Conservation (phyloP, 148 eudicot species). For the Rhododendron griersonianum region DNA sequence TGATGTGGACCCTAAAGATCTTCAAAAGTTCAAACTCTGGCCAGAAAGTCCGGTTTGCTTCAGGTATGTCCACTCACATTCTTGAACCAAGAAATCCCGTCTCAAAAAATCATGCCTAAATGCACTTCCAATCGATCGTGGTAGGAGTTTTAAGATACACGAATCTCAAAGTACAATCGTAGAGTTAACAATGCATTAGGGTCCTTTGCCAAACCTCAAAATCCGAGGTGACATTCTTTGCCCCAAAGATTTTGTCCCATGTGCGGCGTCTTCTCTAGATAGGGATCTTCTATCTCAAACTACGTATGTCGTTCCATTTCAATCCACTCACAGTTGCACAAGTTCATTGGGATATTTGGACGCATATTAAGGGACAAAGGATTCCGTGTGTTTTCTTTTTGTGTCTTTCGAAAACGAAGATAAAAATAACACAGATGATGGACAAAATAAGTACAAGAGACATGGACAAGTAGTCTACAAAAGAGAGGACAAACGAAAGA, state of each 20-base stretch:
- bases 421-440: no score
- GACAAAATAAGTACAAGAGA: no score
- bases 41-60: slow-evolving; percentile 37
- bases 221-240: no score
- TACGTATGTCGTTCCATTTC: no score
- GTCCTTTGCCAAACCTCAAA: not conserved
- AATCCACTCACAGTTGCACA: no score
- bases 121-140: not conserved
- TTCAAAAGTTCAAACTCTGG: slow-evolving; percentile 29
- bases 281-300: no score
- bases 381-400: no score
- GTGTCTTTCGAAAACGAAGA: no score
- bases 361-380: no score
- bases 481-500: not conserved
- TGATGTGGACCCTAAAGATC: slow-evolving; percentile 30
- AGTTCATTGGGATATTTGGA: no score
- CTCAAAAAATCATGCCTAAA: not conserved
- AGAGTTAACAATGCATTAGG: not conserved
- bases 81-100: not conserved
- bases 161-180: not conserved
- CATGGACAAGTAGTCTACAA: not conserved
- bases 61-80: slow-evolving; percentile 16
- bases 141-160: not conserved
- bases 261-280: no score
- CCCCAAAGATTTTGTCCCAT: no score